A percentile compares a stretch with the other conserved stretches of the same genome.
Evolutionary conservation across 2,329 filamentous ascomycete genomes (phyloP).

Genomic region (Trichoderma sp.): DNA sequence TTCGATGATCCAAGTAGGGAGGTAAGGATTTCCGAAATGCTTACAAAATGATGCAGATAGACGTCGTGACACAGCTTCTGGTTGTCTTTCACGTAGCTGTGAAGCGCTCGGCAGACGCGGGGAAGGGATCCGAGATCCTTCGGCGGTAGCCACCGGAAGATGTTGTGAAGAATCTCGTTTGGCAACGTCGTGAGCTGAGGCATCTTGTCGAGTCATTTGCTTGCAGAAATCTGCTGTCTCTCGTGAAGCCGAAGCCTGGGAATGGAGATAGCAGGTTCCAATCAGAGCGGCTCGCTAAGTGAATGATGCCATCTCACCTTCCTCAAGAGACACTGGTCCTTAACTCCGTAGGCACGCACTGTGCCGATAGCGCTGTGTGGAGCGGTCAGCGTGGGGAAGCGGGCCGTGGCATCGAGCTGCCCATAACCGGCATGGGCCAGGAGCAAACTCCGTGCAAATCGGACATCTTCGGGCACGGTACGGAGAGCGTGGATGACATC

Average conservation of each 20-base stretch:
- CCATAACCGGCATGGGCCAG: not conserved
- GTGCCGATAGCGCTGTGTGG: slow-evolving; percentile 1
- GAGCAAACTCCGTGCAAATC: slow-evolving; percentile 1
- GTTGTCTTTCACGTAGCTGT: slow-evolving; percentile 61
- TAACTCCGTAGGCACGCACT: slow-evolving; percentile 13
- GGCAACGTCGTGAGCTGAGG: slow-evolving; percentile 49
- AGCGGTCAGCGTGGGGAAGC: not conserved
- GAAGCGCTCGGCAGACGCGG: slow-evolving; percentile 56
- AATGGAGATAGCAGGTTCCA: not conserved
- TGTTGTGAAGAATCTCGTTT: slow-evolving; percentile 65
- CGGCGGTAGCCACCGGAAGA: slow-evolving; percentile 61
- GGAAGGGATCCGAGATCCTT: slow-evolving; percentile 59
- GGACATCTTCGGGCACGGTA: not conserved
- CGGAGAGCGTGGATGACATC: not conserved
- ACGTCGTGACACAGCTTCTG: slow-evolving; percentile 62
- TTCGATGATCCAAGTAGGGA: not conserved
- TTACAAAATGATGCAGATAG: slow-evolving; percentile 62
- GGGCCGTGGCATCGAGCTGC: not conserved
- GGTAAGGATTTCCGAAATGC: slow-evolving; percentile 24
- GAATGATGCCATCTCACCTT: slow-evolving; percentile 22
- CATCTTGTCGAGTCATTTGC: slow-evolving; percentile 9
- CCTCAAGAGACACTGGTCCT: not conserved
- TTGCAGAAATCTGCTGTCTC: not conserved
- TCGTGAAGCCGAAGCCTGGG: not conserved
- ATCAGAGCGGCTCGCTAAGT: slow-evolving; percentile 5